These are phyloP conservation scores for Stevia rebaudiana DNA, from an alignment of 140 eudicot species.

Conservation along the genomic window DNA sequence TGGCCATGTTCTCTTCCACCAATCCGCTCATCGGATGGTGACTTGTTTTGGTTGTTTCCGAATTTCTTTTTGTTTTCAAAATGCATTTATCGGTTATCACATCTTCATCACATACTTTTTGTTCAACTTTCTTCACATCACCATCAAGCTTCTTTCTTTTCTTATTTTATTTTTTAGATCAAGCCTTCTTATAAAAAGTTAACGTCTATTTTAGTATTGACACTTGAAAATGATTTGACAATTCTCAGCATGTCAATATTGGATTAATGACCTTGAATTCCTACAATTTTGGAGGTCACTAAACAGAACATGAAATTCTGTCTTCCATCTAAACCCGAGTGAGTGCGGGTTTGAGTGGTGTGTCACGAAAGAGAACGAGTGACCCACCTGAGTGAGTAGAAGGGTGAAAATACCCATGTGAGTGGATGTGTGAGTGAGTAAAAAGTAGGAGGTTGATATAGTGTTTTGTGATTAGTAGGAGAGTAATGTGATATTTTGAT, in stretches of 20 bases:
- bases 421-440: no score
- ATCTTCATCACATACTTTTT: slow-evolving; percentile 32
- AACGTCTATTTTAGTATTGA: background rate
- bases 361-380: no score
- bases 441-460: no score
- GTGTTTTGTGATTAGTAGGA: no score
- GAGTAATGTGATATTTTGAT: no score
- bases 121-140: slow-evolving; percentile 29
- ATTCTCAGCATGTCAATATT: background rate
- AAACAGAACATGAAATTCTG: background rate
- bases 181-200: background rate
- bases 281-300: background rate
- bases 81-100: slow-evolving; percentile 16
- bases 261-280: background rate
- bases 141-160: slow-evolving; percentile 19
- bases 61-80: slow-evolving; percentile 15
- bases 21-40: slow-evolving; percentile 22
- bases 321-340: no score
- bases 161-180: background rate
- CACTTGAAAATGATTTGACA: background rate
- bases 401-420: no score
- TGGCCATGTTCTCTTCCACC: slow-evolving; percentile 32
- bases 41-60: slow-evolving; percentile 26
- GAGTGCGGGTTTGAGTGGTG: no score
- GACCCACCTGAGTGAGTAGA: no score